These are phyloP conservation scores for Dittrichia graveolens DNA, from an alignment of 129 eudicot species.

Conservation along the genomic window DNA sequence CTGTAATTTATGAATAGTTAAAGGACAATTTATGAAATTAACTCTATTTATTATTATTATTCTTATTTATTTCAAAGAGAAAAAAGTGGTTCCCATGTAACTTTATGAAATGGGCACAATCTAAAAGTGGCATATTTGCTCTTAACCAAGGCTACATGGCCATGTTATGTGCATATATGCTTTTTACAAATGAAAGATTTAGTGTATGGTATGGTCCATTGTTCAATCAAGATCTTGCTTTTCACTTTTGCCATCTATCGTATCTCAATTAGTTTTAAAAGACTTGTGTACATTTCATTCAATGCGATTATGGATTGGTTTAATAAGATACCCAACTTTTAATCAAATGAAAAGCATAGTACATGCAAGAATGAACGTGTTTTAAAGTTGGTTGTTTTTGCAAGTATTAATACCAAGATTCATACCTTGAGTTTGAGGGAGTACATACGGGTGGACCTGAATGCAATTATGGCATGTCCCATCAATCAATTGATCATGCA, in stretches of 20 bases:
- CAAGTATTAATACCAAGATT: neutral
- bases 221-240: slow-evolving; percentile 16
- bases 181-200: slow-evolving; percentile 34
- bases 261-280: neutral
- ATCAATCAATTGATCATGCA: too few species aligned
- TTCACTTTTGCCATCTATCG: slow-evolving; percentile 20
- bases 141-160: slow-evolving; percentile 26
- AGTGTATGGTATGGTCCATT: slow-evolving; percentile 35
- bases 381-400: neutral
- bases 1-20: too few species aligned
- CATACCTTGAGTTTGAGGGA: neutral
- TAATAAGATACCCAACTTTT: neutral
- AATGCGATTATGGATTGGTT: neutral
- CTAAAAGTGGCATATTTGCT: slow-evolving; percentile 37
- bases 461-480: too few species aligned
- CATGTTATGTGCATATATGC: slow-evolving; percentile 47
- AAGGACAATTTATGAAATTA: too few species aligned
- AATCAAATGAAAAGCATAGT: neutral
- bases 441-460: neutral
- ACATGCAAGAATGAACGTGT: neutral
- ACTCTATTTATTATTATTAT: slow-evolving; percentile 12
- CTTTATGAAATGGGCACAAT: slow-evolving; percentile 41
- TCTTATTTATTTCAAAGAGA: neutral
- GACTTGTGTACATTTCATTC: neutral
- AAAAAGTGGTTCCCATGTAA: slow-evolving; percentile 19